A percentile compares a stretch with the other conserved stretches of the same genome.
These are phyloP conservation scores for Backusella tuberculispora DNA, from an alignment of 192 early-diverging fungal species.

Conservation along the genomic window DNA sequence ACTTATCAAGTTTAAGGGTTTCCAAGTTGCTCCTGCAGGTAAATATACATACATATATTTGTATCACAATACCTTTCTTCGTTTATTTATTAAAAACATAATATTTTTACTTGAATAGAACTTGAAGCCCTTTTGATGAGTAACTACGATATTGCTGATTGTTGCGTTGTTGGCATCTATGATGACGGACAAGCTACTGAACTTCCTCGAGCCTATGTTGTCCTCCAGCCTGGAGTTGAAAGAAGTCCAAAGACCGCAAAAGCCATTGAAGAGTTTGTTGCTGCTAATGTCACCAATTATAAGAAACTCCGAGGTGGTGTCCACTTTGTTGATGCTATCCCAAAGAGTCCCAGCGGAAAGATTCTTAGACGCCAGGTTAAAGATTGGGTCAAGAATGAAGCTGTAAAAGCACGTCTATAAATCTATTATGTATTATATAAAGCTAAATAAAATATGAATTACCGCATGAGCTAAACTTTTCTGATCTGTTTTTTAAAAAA, in stretches of 20 bases:
- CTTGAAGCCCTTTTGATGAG: constrained; percentile 58
- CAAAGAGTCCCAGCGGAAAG: constrained; percentile 84
- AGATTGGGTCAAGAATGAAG: constrained; percentile 31
- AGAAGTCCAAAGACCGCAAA: constrained; percentile 42
- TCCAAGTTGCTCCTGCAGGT: constrained; percentile 72
- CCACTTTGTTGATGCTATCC: constrained; percentile 69
- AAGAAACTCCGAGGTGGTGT: constrained; percentile 88
- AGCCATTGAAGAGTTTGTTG: constrained; percentile 58
- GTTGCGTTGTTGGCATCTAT: constrained; percentile 70
- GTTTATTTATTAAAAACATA: not conserved
- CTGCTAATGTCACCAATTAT: constrained; percentile 64
- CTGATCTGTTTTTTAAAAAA: not conserved
- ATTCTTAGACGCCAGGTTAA: constrained; percentile 78
- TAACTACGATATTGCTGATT: constrained; percentile 59
- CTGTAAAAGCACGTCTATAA: not conserved
- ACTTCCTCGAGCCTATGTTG: constrained; percentile 81
- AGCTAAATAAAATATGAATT: constrained; percentile 2
- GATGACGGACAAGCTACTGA: constrained; percentile 72
- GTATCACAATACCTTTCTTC: not conserved
- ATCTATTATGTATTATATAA: constrained; percentile 13
- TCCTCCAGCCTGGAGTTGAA: constrained; percentile 52
- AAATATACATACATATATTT: not conserved
- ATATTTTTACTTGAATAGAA: not conserved
- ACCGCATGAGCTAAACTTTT: not conserved
- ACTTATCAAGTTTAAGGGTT: constrained; percentile 81